Evolutionary conservation across 495 filamentous ascomycete species (phyloP).

Genomic region (Podospora fimiseda): DNA sequence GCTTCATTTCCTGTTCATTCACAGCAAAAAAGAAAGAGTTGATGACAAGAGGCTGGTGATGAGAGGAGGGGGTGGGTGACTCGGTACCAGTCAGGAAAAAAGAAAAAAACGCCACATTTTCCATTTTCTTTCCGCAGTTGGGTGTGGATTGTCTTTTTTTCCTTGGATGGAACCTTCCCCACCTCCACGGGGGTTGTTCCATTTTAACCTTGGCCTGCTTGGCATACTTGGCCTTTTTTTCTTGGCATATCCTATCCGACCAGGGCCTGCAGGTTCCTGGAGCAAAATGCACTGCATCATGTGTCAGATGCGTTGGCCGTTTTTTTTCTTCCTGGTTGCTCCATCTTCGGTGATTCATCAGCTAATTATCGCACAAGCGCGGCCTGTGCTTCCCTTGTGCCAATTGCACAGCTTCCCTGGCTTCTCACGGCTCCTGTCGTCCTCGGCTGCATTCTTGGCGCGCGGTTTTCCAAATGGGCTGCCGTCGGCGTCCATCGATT

Average conservation of each 20-base stretch:
- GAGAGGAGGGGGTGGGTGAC: no score
- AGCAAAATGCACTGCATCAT: background rate
- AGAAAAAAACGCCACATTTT: background rate
- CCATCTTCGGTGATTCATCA: background rate
- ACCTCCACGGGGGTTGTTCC: background rate
- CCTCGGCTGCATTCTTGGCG: slow-evolving; percentile 3
- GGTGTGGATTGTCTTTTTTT: background rate
- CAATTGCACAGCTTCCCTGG: background rate
- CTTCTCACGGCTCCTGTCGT: background rate
- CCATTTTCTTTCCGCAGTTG: background rate
- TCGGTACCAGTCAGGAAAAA: background rate
- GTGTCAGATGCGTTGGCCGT: slow-evolving; percentile 10
- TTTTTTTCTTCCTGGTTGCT: background rate
- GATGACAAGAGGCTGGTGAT: no score
- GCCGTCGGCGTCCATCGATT: no score
- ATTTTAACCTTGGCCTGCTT: background rate
- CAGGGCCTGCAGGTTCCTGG: background rate
- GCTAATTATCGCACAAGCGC: background rate
- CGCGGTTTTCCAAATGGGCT: background rate
- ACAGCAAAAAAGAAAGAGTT: background rate
- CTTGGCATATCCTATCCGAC: slow-evolving; percentile 1
- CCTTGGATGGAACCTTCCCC: background rate
- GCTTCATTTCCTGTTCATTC: no score
- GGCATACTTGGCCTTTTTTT: background rate
- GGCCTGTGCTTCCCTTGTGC: background rate